Evolutionary conservation across 345 rosid species (phyloP).

Genomic region (Murraya paniculata): DNA sequence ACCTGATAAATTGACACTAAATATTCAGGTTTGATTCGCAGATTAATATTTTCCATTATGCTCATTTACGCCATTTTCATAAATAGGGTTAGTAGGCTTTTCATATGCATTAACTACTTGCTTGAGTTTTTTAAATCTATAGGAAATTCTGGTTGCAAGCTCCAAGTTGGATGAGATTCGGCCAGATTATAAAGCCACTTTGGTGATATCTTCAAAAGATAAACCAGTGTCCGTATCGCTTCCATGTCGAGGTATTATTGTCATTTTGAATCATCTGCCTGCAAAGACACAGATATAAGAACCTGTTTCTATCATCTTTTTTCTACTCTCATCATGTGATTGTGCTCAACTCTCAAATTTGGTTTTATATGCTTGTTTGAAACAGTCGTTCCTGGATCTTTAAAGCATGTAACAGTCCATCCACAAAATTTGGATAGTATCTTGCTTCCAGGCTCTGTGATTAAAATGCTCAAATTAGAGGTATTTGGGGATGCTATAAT

Average conservation of each 20-base stretch:
- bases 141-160: conserved; percentile 46
- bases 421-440: conserved; percentile 25
- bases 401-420: conserved; percentile 24
- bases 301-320: not conserved
- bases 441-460: conserved; percentile 45
- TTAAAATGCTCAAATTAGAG: conserved; percentile 52
- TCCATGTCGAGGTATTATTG: conserved; percentile 50
- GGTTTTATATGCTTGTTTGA: conserved; percentile 5
- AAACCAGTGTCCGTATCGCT: conserved; percentile 32
- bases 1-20: conserved; percentile 28
- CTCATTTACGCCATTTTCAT: not conserved
- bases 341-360: not conserved
- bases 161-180: conserved; percentile 39
- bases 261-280: not conserved
- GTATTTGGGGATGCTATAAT: conserved; percentile 25
- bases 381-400: conserved; percentile 55
- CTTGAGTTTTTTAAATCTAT: conserved; percentile 17
- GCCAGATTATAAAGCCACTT: conserved; percentile 44
- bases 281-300: not conserved
- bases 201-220: conserved; percentile 37
- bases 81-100: not conserved
- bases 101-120: not conserved
- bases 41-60: not conserved
- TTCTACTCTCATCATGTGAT: not conserved
- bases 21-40: conserved; percentile 38